Evolutionary conservation across 2,329 filamentous ascomycete genomes (phyloP).

Genomic region (Penicillium hesseltinei): DNA sequence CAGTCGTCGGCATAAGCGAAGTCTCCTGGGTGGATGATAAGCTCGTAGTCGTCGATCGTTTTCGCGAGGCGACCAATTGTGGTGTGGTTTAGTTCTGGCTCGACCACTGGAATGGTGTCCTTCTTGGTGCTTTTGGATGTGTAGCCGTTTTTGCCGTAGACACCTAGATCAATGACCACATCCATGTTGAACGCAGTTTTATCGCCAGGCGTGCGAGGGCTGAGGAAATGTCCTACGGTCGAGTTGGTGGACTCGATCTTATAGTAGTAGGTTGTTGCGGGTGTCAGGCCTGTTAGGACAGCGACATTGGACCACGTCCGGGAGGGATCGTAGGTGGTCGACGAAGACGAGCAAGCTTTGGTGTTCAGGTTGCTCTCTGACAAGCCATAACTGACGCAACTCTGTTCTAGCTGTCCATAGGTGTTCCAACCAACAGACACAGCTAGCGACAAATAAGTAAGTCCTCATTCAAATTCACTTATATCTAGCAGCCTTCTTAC

Average conservation of each 20-base stretch:
- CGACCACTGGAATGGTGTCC: slow-evolving; percentile 49
- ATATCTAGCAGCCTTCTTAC: slow-evolving; percentile 34
- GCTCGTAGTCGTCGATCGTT: slow-evolving; percentile 56
- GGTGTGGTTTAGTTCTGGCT: slow-evolving; percentile 57
- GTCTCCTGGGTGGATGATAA: slow-evolving; percentile 46
- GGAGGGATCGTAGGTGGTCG: slow-evolving; percentile 54
- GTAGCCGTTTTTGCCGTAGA: slow-evolving; percentile 55
- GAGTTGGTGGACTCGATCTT: slow-evolving; percentile 59
- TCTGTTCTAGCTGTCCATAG: slow-evolving; percentile 46
- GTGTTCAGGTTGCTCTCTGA: slow-evolving; percentile 40
- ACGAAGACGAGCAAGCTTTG: slow-evolving; percentile 47
- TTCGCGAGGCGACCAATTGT: slow-evolving; percentile 56
- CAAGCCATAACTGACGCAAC: slow-evolving; percentile 55
- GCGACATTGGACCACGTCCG: slow-evolving; percentile 55
- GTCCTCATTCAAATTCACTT: no score
- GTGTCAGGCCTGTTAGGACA: slow-evolving; percentile 45
- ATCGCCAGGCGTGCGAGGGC: slow-evolving; percentile 55
- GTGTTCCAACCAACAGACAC: slow-evolving; percentile 59
- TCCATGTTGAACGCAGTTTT: slow-evolving; percentile 54
- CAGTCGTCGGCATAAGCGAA: slow-evolving; percentile 61
- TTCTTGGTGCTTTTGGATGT: slow-evolving; percentile 51
- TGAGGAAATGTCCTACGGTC: slow-evolving; percentile 54
- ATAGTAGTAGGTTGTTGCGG: slow-evolving; percentile 61
- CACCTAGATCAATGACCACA: slow-evolving; percentile 56
- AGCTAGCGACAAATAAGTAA: slow-evolving; percentile 33